Conservation (phyloP, 2,329 filamentous ascomycete genomes). For the Fulvia fulva region DNA sequence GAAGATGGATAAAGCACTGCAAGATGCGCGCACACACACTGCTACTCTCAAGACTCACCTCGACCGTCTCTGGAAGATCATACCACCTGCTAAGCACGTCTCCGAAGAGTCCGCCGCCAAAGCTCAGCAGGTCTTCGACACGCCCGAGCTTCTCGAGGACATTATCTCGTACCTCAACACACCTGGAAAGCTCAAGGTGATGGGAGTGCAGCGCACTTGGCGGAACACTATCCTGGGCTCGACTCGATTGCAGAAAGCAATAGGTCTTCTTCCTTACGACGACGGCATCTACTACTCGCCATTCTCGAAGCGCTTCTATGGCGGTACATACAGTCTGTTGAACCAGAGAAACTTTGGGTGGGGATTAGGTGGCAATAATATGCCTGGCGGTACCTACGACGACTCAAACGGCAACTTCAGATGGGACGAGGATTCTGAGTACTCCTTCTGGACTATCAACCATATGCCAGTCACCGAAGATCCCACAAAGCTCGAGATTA, state of each 20-base stretch:
- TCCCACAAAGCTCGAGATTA: background rate
- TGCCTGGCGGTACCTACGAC: background rate
- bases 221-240: background rate
- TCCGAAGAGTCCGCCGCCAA: background rate
- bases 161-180: slow-evolving; percentile 4
- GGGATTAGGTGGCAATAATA: background rate
- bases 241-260: background rate
- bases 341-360: background rate
- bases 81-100: background rate
- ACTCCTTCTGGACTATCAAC: background rate
- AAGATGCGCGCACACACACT: background rate
- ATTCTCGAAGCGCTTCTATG: background rate
- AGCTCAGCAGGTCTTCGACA: slow-evolving; percentile 8
- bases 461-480: background rate
- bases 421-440: background rate
- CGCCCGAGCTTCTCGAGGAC: slow-evolving; percentile 7
- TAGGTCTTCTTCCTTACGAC: background rate
- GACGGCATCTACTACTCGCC: background rate
- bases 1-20: background rate
- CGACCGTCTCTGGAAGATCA: background rate
- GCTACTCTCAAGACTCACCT: background rate
- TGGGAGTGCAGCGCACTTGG: slow-evolving; percentile 7
- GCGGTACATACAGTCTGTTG: background rate
- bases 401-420: background rate
- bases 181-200: background rate